Evolutionary conservation across 2,329 filamentous ascomycete species (phyloP), one percentile per base, ranked within the genome.

Genomic region (Hypocrella siamensis): DNA sequence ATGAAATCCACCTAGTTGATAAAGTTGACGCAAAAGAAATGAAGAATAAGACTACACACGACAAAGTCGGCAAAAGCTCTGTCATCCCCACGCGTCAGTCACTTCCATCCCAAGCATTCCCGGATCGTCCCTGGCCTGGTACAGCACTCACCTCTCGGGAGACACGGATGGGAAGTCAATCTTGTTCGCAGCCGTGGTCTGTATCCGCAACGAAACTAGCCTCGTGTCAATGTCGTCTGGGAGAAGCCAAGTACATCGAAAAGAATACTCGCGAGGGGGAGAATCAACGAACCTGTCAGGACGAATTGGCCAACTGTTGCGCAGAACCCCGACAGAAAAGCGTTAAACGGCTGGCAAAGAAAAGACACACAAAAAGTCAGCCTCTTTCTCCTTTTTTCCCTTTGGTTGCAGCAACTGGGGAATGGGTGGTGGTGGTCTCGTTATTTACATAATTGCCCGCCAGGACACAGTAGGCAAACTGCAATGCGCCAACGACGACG

Each of bases 11-110:
- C n/a, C n/a, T 67, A 98, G 70, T 98, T 98, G 65, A 98, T 96
- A 58, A 98, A 98, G 70, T 98, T 98, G 54, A 96, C 76, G 60
- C 86, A 94, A 68, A 98, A 98, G 63, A 96, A 93, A 64, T 98
- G 90, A 55, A 96, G 62, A 53, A 96, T 83, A 54, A 98, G 56
- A 56, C 86, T 94, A 53, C 88, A 90, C 46, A 94, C 83, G 38
- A 98, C 69, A 52, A 80, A 98, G 61, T 98, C 90, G 51, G 90
- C 86, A 56, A 98, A 98, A 25, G 90, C 88, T 54, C 85, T 92
- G 44, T 35, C n/a, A n/a, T n/a, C n/a, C n/a, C n/a, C n/a, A 34
- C 17, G 6, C 18, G 15, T 28, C 6, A 8, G 8, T 16, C 7
- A 4, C 18, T 10, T 11, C 10, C 27, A 17, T 28, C 15, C 15